Evolutionary conservation across 306 rosid species (phyloP), one percentile per base, ranked within the genome.

Genomic region (Quercus robur): DNA sequence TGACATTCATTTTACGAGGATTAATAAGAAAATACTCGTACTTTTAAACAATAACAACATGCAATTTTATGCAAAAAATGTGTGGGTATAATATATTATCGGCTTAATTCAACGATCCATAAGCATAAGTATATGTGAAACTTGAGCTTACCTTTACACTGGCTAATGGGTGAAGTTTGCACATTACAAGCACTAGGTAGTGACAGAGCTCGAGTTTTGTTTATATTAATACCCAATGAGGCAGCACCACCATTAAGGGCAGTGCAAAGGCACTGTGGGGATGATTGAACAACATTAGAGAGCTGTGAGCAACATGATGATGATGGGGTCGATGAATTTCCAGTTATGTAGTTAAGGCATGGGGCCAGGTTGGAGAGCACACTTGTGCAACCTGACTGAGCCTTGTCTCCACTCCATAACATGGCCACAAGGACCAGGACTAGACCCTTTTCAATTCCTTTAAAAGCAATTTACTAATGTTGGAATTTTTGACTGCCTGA

Each of bases 251-350:
- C 93, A 78, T 86, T 90, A 18, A 92, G 79, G 41, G 83, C 59
- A 0, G 93, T 81, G 82, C 97, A 92, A 3, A 92, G 94, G 77
- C 97, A 90, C 81, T 80, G 87, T 20, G 97, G 94, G 5, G 94
- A 90, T 62, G 94, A 81, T 33, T 88, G 89, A 26, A 89, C 92
- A 2, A 90, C 91, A 7, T 54, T 84, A 17, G 88, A 77, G 80
- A 92, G 97, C 78, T 83, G 87, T 18, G 93, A 85, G 87, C 97
- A 92, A 78, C 97, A 92, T 67, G 88, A 61, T 82, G 91, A 14
- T 5, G 97, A 88, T 6, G 97, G 97, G 14, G 78, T 80, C 25
- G 92, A 80, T 11, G 93, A 83, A 64, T 79, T 90, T 51, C 97
- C 97, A 14, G 86, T 88, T 25, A 90, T 44, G 77, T 85, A 92